These are phyloP conservation scores for Ogataea ganodermae DNA, from an alignment of 805 yeast genomes.

Conservation along the genomic window DNA sequence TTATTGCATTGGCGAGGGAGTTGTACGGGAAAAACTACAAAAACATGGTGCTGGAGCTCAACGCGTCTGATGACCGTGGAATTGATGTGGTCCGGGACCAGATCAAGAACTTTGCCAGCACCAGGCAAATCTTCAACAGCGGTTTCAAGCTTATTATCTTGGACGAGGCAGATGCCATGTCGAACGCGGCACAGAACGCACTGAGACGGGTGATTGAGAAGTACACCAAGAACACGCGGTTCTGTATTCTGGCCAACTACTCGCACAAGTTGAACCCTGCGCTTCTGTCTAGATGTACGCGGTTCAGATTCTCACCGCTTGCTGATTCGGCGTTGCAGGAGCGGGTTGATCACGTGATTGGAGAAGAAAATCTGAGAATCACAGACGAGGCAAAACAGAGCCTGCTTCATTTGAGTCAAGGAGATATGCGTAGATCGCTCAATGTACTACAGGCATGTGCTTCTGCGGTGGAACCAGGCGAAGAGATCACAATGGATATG, in stretches of 20 bases:
- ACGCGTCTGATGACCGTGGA: constrained; percentile 97
- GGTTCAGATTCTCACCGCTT: constrained; percentile 90
- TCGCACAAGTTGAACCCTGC: constrained; percentile 97
- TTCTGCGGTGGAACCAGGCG: constrained; percentile 59
- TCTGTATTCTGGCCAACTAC: constrained; percentile 93
- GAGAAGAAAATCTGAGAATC: constrained; percentile 63
- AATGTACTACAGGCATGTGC: constrained; percentile 94
- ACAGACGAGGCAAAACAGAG: constrained; percentile 62
- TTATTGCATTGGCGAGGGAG: constrained; percentile 83
- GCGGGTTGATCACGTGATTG: constrained; percentile 68
- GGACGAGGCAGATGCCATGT: constrained; percentile 97
- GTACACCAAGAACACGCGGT: constrained; percentile 91
- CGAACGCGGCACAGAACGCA: constrained; percentile 83
- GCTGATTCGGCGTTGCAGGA: constrained; percentile 64
- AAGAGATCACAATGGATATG: constrained; percentile 67
- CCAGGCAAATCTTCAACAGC: constrained; percentile 85
- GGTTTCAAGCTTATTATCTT: constrained; percentile 89
- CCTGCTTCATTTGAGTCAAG: constrained; percentile 72
- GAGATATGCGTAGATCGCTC: constrained; percentile 95
- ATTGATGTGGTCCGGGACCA: constrained; percentile 97
- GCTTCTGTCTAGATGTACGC: constrained; percentile 87
- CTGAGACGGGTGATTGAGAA: constrained; percentile 84
- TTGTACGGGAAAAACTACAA: constrained; percentile 78
- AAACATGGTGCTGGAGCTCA: constrained; percentile 91
- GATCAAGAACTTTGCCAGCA: constrained; percentile 93